Base-by-base conservation (phyloP, 2,329 filamentous ascomycete species). In the Pestalotiopsis sp. region DNA sequence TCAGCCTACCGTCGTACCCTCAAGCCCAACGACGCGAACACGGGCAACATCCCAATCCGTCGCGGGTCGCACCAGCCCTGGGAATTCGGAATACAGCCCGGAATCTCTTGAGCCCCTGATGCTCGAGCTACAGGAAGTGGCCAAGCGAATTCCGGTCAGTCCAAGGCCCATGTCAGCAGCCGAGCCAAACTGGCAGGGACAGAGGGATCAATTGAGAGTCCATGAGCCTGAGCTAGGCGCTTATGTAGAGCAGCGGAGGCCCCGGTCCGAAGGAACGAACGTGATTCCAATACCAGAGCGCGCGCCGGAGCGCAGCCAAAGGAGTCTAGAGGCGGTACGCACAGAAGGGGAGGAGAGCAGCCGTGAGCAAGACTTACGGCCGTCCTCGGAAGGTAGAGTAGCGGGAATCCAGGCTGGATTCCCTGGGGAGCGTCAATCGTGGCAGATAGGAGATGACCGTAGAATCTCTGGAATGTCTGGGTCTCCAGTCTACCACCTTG, bases 61-160 rank as follows among this genome's bases (percentile, higher is more conserved):
- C n/a, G 41, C 41, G n/a, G 70, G 67, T 12, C 68, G 59, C 58
- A 71, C 68, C 23, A 67, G 31, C 11, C 27, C 49, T 38, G 80
- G 76, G 62, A 79, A 20, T 49, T 61, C 67, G 12, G 65, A 64
- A 0, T 66, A 45, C 1, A 68, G 81, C 4, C 72, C 84, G 67
- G 82, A 81, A 31, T 75, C 78, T 4, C 78, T 85, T 25, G 83
- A 84, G 74, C 82, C 83, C 9, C 71, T 85, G 61, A 85, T 84
- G 81, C 77, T 81, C 67, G 82, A 84, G 74, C 73, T 85, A 58
- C 81, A 80, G 56, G 77, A 73, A 4, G 74, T 73, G 27, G 58
- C 58, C 17, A 52, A 52, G 45, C 20, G 17, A 20, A 52, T 52
- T 7, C 45, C 45, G 20, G 45, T 52, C 17, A 52, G 45, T 7